Evolutionary conservation across 176 grass and related monocot species (phyloP).

Genomic region (Panicum miliaceum): DNA sequence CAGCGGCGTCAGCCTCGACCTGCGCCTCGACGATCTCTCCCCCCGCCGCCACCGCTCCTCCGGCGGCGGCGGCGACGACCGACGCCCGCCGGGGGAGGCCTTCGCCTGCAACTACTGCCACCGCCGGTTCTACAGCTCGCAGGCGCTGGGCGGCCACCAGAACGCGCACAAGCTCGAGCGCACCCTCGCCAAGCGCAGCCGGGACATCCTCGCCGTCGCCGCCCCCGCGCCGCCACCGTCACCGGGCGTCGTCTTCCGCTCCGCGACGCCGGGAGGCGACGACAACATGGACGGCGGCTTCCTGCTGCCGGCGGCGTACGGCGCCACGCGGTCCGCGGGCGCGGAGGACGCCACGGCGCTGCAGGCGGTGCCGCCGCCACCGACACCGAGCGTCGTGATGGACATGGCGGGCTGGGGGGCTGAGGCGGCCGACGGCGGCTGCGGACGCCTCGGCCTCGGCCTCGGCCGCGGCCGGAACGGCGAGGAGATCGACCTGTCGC

Average conservation of each 20-base stretch:
- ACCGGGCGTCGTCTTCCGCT: background rate
- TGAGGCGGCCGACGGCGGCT: background rate
- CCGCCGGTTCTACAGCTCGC: slow-evolving; percentile 80
- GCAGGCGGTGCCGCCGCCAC: background rate
- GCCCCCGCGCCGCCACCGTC: background rate
- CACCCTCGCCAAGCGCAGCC: slow-evolving; percentile 74
- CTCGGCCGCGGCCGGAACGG: background rate
- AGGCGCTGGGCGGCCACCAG: slow-evolving; percentile 96
- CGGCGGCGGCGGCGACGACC: background rate
- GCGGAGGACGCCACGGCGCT: background rate
- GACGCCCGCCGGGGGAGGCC: slow-evolving; percentile 17
- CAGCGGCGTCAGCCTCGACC: slow-evolving; percentile 60
- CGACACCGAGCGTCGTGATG: background rate
- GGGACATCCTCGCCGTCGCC: slow-evolving; percentile 3
- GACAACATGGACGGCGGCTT: background rate
- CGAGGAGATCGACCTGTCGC: slow-evolving; percentile 60
- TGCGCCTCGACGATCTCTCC: slow-evolving; percentile 46
- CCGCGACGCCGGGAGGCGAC: background rate
- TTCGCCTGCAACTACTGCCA: slow-evolving; percentile 99
- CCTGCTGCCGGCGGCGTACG: background rate
- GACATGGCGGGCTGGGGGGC: background rate
- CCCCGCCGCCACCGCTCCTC: background rate
- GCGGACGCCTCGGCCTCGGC: background rate
- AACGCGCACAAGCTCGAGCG: slow-evolving; percentile 99
- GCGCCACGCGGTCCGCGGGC: background rate